Base-by-base conservation (phyloP, 2,329 filamentous ascomycete species). In the Calonectria pauciramosa region DNA sequence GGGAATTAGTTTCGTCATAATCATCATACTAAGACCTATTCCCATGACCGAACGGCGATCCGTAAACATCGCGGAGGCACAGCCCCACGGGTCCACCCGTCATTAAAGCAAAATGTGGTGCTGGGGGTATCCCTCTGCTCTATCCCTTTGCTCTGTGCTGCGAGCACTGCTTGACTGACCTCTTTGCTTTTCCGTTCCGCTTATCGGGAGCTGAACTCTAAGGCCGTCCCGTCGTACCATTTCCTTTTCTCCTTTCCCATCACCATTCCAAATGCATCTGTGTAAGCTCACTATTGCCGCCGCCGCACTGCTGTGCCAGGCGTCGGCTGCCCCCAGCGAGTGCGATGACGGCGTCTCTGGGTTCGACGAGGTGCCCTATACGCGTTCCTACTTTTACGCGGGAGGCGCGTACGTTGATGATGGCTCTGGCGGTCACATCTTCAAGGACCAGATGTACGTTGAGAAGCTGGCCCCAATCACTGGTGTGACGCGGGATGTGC, bases 391-490 rank as follows among this genome's bases (percentile, higher is more conserved):
- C 30, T 80, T 80, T 36, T 79, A 79, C 44, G 54, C 70, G 1
- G 77, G 79, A 1, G 79, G 79, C 0, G 60, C 32, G 4, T 80
- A 80, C n/a, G 79, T 77, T 13, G 65, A 78, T 32, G 76, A 80
- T 49, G 79, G 71, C 8, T 41, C 76, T 0, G 77, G 75, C 0
- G 76, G 77, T 1, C 79, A 78, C 66, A 54, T 80, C 23, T 78
- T 80, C 52, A 74, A 69, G 8, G 79, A 78, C 32, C 79, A 80
- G 36, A 80, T 80, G 79, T 80, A 80, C 23, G 76, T 80, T 23
- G 79, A 80, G 69, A 79, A 79, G 54, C 68, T 80, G 11, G 54
- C 68, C 2, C 77, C 79, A 0, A 54, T 52, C 4, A 67, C 30
- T 5, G 79, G 77, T 9, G 63, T 47, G 23, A 70, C 41, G 32